Evolutionary conservation across 202 grass and related monocot species (phyloP).

Genomic region (Setaria italica): DNA sequence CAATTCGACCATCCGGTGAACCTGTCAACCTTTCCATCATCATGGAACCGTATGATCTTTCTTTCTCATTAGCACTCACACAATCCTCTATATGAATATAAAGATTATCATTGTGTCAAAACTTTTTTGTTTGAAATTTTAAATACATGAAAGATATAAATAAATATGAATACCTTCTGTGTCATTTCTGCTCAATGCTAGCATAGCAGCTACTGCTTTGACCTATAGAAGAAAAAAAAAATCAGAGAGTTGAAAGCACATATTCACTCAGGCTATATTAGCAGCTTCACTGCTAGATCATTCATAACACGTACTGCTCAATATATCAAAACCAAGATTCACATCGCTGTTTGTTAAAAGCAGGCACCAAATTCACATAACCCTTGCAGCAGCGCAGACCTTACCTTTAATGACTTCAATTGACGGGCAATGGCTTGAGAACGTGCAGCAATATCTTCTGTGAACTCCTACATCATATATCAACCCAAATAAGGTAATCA

Average conservation of each 20-base stretch:
- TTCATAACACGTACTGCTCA: conserved; percentile 17
- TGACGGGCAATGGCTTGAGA: conserved; percentile 59
- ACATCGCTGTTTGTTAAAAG: not conserved
- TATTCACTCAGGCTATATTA: conserved; percentile 32
- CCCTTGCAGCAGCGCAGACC: conserved; percentile 21
- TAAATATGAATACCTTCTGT: conserved; percentile 58
- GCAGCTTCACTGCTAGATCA: conserved; percentile 15
- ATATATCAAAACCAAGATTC: conserved; percentile 32
- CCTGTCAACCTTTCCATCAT: conserved; percentile 97
- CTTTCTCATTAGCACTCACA: conserved; percentile 55
- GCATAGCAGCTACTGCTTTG: conserved; percentile 76
- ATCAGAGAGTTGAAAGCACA: conserved; percentile 3
- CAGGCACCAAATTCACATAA: conserved; percentile 19
- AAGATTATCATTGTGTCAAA: conserved; percentile 5
- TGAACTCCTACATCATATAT: conserved; percentile 74
- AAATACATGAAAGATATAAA: conserved; percentile 25
- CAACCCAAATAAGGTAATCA: conserved; percentile 49
- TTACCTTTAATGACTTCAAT: conserved; percentile 73
- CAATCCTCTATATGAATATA: conserved; percentile 48
- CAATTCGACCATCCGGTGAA: conserved; percentile 76
- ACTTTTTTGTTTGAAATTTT: not conserved
- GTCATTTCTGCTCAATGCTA: conserved; percentile 72
- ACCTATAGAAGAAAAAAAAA: conserved; percentile 64
- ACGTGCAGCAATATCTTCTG: conserved; percentile 65
- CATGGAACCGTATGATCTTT: conserved; percentile 84